phyloP scores from a whole-genome alignment of 116 monocot species.

The Cymodocea nodosa region DNA sequence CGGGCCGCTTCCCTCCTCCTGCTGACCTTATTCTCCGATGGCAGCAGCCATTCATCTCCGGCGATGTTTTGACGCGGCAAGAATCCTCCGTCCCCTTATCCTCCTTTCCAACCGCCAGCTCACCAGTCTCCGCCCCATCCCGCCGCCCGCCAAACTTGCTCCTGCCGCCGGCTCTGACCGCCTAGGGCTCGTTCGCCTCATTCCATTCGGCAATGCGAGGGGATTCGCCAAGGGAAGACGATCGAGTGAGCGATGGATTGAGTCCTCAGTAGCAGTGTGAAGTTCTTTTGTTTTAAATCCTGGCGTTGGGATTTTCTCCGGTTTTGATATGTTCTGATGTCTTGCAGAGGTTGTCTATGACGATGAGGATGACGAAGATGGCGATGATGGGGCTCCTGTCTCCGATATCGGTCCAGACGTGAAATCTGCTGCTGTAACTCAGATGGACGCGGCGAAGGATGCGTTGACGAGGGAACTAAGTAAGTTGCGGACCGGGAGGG shows the following conservation, averaged over 20 bases:
- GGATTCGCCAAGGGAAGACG: slow-evolving; percentile 7
- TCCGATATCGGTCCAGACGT: slow-evolving; percentile 57
- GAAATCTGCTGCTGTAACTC: slow-evolving; percentile 53
- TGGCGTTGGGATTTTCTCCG: background rate
- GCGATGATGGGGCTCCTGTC: slow-evolving; percentile 34
- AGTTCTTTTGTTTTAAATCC: background rate
- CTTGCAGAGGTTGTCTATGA: background rate
- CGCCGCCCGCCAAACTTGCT: background rate
- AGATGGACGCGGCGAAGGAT: slow-evolving; percentile 82
- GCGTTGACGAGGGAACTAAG: slow-evolving; percentile 70
- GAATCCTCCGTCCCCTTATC: background rate
- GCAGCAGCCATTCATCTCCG: background rate
- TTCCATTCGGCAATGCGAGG: background rate
- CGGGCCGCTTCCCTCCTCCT: too few relatives aligned
- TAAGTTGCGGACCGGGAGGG: slow-evolving; percentile 92
- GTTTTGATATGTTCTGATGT: background rate
- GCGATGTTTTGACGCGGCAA: background rate
- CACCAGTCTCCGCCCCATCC: background rate
- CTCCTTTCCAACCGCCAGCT: background rate
- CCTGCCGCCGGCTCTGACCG: background rate
- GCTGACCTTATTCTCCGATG: background rate
- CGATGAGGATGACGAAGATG: slow-evolving; percentile 27
- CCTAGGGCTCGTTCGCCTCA: background rate
- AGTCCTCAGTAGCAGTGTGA: background rate
- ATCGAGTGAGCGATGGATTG: slow-evolving; percentile 1